phyloP scores from a whole-genome alignment of 345 rosid species.

The Brassica rapa region DNA sequence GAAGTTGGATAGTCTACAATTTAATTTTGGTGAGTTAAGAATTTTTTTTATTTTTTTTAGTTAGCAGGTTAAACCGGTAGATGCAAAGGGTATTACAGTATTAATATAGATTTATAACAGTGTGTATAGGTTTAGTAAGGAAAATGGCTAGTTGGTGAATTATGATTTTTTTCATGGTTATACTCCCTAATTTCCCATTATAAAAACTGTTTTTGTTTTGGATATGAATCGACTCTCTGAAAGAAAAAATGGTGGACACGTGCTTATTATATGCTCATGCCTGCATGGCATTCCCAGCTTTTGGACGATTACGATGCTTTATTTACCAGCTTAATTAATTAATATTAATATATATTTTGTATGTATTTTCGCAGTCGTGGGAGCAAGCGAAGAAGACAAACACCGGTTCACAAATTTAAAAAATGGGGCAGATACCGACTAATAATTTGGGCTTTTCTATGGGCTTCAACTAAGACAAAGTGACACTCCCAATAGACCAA shows the following conservation, averaged over 20 bases:
- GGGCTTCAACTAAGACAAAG: not conserved
- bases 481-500: not conserved
- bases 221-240: not conserved
- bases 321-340: not conserved
- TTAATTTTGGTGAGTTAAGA: too few relatives aligned
- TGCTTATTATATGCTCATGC: constrained; percentile 2
- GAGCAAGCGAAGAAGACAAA: not conserved
- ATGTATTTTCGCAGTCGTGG: not conserved
- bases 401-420: not conserved
- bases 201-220: not conserved
- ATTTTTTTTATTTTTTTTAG: too few relatives aligned
- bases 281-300: constrained; percentile 8
- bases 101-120: too few relatives aligned
- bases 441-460: not conserved
- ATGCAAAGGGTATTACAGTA: too few relatives aligned
- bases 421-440: not conserved
- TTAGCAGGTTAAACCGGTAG: too few relatives aligned
- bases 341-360: not conserved
- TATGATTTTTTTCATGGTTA: too few relatives aligned
- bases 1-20: too few relatives aligned
- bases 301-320: not conserved
- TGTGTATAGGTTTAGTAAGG: too few relatives aligned
- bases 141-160: too few relatives aligned
- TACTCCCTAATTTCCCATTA: too few relatives aligned
- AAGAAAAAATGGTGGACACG: constrained; percentile 27